These are phyloP conservation scores for Cladosporium colombiae DNA, from an alignment of 2,329 filamentous ascomycete genomes.

Conservation along the genomic window DNA sequence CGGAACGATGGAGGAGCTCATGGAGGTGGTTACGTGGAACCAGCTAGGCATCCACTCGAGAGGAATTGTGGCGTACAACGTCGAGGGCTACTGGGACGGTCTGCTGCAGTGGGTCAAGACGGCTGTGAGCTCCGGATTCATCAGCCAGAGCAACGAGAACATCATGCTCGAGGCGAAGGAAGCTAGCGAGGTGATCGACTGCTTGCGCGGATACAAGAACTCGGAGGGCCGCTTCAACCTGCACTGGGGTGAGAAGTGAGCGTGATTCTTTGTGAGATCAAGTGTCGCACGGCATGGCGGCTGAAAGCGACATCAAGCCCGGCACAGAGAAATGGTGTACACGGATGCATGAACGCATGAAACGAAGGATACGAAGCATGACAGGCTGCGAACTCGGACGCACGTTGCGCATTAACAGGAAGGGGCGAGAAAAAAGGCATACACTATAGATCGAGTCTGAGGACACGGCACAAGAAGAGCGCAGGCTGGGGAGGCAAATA, in stretches of 20 bases:
- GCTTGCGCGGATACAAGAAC: conserved; percentile 72
- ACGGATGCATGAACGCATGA: conserved; percentile 14
- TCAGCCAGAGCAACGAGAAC: conserved; percentile 66
- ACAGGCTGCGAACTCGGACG: not conserved
- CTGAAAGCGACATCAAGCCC: not conserved
- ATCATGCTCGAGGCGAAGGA: conserved; percentile 78
- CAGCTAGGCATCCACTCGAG: conserved; percentile 87
- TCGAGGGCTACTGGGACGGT: conserved; percentile 90
- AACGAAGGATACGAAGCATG: conserved; percentile 13
- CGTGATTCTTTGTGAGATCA: not conserved
- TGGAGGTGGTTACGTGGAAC: conserved; percentile 88
- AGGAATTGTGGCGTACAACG: conserved; percentile 79
- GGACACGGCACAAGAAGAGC: not conserved
- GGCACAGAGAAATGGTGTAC: not conserved
- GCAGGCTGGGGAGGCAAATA: not conserved
- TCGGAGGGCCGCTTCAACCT: conserved; percentile 76
- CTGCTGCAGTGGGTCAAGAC: conserved; percentile 78
- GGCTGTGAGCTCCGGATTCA: conserved; percentile 75
- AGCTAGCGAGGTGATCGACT: conserved; percentile 70
- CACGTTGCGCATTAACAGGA: conserved; percentile 4
- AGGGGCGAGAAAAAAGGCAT: not conserved
- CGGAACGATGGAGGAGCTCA: conserved; percentile 93
- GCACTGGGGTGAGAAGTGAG: conserved; percentile 71
- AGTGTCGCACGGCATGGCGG: conserved; percentile 10
- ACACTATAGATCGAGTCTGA: not conserved